These are phyloP conservation scores for Phialemoniopsis sp. DNA, from an alignment of 2,329 filamentous ascomycete species.

Conservation along the genomic window DNA sequence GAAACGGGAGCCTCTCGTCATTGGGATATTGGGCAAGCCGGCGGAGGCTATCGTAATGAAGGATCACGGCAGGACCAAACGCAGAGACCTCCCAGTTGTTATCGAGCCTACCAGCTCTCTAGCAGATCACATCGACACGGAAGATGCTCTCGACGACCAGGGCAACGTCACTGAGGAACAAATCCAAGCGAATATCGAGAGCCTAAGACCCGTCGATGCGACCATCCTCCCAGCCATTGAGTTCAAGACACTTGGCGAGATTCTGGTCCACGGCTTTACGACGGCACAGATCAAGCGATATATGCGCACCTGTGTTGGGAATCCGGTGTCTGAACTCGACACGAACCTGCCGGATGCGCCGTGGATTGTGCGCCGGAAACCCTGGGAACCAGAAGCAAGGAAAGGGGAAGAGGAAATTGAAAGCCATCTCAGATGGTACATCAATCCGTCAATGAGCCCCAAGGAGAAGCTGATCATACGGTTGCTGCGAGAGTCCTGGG, in stretches of 20 bases:
- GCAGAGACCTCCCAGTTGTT: no score
- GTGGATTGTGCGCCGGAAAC: conserved; percentile 36
- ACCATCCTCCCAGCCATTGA: conserved; percentile 29
- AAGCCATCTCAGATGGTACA: conserved; percentile 20
- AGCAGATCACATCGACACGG: conserved; percentile 23
- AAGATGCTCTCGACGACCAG: conserved; percentile 22
- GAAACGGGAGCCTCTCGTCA: conserved; percentile 15
- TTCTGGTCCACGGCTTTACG: conserved; percentile 42
- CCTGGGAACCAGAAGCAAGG: conserved; percentile 33
- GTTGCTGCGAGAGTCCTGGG: conserved; percentile 47
- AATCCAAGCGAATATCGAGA: conserved; percentile 40
- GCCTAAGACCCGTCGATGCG: conserved; percentile 37
- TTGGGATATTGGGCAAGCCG: conserved; percentile 29
- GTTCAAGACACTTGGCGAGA: conserved; percentile 33
- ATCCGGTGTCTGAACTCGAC: conserved; percentile 2
- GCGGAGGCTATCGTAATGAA: conserved; percentile 44
- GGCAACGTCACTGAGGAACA: conserved; percentile 25
- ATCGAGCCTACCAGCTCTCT: no score
- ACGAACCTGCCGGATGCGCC: conserved; percentile 5
- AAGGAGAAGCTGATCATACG: conserved; percentile 37
- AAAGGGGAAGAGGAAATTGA: conserved; percentile 11
- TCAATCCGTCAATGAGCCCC: conserved; percentile 15
- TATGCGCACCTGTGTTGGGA: conserved; percentile 12
- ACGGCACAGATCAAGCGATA: conserved; percentile 40
- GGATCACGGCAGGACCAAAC: conserved; percentile 21